Conservation (phyloP, 2,329 filamentous ascomycete genomes). For the Diplodia scrobiculata region DNA sequence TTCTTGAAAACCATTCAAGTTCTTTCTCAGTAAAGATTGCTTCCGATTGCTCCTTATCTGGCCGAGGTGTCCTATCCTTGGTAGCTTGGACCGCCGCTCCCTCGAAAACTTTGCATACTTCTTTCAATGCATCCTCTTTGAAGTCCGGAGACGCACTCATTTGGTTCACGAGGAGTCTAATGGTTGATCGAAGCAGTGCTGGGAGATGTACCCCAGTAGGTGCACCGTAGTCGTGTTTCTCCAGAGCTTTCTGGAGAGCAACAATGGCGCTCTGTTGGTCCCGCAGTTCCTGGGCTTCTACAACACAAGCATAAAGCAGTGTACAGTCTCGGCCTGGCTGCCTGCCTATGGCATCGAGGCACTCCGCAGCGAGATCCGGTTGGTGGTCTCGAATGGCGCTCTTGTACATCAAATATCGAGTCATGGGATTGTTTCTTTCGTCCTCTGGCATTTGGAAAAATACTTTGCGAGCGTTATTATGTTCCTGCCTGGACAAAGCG, state of each 20-base stretch:
- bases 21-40: conserved; percentile 63
- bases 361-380: conserved; percentile 60
- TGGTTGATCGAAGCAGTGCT: conserved; percentile 64
- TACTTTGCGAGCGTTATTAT: conserved; percentile 56
- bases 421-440: conserved; percentile 63
- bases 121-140: conserved; percentile 46
- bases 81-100: conserved; percentile 52
- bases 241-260: conserved; percentile 62
- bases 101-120: conserved; percentile 61
- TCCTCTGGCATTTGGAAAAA: conserved; percentile 63
- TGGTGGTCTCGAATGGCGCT: conserved; percentile 64
- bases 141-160: conserved; percentile 46
- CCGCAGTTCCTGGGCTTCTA: conserved; percentile 70
- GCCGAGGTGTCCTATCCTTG: conserved; percentile 43
- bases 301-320: conserved; percentile 76
- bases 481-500: conserved; percentile 61
- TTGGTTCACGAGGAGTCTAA: conserved; percentile 50
- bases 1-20: conserved; percentile 81
- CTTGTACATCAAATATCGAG: conserved; percentile 75
- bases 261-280: conserved; percentile 63
- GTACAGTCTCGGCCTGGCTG: conserved; percentile 57
- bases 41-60: conserved; percentile 46
- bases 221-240: conserved; percentile 55
- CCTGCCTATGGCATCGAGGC: conserved; percentile 63
- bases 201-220: conserved; percentile 60